These are phyloP conservation scores for Dictyostelium intermedium DNA, from an alignment of 78 protist genomes.

Conservation along the genomic window DNA sequence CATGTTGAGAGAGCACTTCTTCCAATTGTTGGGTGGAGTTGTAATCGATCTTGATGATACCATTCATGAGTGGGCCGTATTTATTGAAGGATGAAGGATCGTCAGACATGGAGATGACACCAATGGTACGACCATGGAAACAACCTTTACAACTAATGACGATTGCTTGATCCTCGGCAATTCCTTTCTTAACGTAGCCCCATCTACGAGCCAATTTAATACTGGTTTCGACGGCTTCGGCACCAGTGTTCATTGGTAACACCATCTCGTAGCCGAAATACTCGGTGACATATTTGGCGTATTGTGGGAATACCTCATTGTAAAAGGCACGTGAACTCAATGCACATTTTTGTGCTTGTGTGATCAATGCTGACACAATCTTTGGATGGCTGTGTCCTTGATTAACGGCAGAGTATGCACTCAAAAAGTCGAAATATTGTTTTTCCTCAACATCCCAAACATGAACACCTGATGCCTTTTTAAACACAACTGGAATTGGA, in stretches of 20 bases:
- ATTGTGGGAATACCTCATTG: conserved; percentile 89
- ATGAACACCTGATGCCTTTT: conserved; percentile 89
- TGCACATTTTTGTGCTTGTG: conserved; percentile 90
- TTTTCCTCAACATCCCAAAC: conserved; percentile 98
- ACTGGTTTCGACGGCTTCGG: conserved; percentile 97
- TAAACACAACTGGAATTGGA: conserved; percentile 97
- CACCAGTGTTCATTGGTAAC: conserved; percentile 99
- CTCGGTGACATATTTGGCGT: conserved; percentile 83
- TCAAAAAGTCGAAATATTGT: conserved; percentile 95
- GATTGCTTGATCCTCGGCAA: conserved; percentile 91
- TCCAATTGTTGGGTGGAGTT: conserved; percentile 89
- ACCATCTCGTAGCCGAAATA: conserved; percentile 93
- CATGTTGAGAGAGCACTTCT: conserved; percentile 72
- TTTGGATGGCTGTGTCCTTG: conserved; percentile 97
- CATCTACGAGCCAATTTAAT: conserved; percentile 97
- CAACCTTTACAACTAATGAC: conserved; percentile 82
- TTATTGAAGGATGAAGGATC: conserved; percentile 88
- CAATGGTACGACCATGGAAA: conserved; percentile 98
- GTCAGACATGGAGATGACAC: conserved; percentile 88
- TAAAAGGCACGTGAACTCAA: conserved; percentile 98
- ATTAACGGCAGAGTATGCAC: conserved; percentile 98
- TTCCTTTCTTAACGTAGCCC: conserved; percentile 92
- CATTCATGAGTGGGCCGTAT: conserved; percentile 91
- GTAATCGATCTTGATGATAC: conserved; percentile 82
- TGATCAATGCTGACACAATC: conserved; percentile 89